Evolutionary conservation across 768 basidiomycete genomes (phyloP), one percentile per base, ranked within the genome.

Genomic region (Mycena filopes): DNA sequence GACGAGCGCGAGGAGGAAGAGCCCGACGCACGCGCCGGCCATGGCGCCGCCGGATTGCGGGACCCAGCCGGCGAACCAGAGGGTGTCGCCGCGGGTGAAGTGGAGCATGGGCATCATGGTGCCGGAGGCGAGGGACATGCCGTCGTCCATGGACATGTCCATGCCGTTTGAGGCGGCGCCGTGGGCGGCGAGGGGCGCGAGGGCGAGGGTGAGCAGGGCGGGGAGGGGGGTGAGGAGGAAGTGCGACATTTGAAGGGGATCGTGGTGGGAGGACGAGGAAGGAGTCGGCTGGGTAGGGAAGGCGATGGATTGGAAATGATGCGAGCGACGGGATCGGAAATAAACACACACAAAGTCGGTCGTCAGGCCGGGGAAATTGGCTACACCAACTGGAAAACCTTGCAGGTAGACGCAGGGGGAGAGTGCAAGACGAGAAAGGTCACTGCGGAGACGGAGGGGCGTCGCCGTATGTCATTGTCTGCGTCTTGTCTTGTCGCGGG

Each of bases 51-150:
- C 70, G 28, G 80, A 83, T 3, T 77, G 73, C 0, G 95, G 94
- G 0, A 89, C 88, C 95, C 95, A 96, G 2, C 87, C 89, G 7
- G 79, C 62, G 76, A 93, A 84, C 83, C 83, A 85, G 9, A 87
- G 72, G 26, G 71, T 84, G 73, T 92, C 91, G 29, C 87, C 88
- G 12, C 81, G 81, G 5, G 82, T 85, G 71, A 92, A 89, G 74
- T 93, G 92, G 13, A 91, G 77, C 69, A 84, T 90, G n/a, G 84
- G 72, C 4, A 84, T 68, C 89, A 91, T 91, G 20, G 77, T 70
- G 4, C 85, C 85, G 0, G 69, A 55, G 0, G 82, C 78, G 38
- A 87, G 79, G n/a, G 71, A 13, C 84, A 87, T 87, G 15, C 79
- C 73, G 26, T 70, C 76, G 65, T 85, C 84, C 85, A 84, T 87